Evolutionary conservation across 208 protist species (phyloP), one percentile per base, ranked within the genome.

Genomic region (Vickermania ingenoplastis): DNA sequence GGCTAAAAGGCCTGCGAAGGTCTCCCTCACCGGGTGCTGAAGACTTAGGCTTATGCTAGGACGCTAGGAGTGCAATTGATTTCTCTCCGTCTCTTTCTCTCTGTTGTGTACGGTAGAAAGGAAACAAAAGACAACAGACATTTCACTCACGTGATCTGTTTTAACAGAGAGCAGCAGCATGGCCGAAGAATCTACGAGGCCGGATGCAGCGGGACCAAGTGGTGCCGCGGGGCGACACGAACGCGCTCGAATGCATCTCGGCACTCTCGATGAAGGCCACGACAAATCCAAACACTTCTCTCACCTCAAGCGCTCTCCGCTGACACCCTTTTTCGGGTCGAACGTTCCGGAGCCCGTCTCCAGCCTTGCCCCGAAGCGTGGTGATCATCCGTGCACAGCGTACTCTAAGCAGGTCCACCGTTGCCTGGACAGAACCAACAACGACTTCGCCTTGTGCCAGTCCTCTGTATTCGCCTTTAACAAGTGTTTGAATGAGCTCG

Each of bases 261-360:
- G 31, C 57, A 53, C 30, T 2, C 51, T 71, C 2, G 66, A 65
- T 27, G 55, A 61, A 53, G 66, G 68, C 22, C 65, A 75, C 7
- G 67, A 64, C 28, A 66, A 72, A 51, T 62, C 51, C 21, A 61
- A 50, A 3, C 65, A 59, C 11, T 86, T 84, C 53, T 63, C 71
- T 28, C 36, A 77, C 24, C 81, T 75, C 41, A 72, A 69, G 30
- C 85, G 71, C 2, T 85, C 76, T 13, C 84, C 57, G 63, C 63
- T 92, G 22, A 79, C 86, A 0, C 80, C 82, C 14, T 92, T 89
- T 63, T 92, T 92, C 50, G 82, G 82, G 41, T 56, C 82, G 41
- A 89, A 92, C 55, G 66, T 72, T 22, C 65, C 73, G 17, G 77
- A 89, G 68, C 70, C 67, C 29, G 57, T 73, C 29, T 45, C 77